phyloP scores from a whole-genome alignment of 352 stramenopile genomes.

The Achlya hypogyna region DNA sequence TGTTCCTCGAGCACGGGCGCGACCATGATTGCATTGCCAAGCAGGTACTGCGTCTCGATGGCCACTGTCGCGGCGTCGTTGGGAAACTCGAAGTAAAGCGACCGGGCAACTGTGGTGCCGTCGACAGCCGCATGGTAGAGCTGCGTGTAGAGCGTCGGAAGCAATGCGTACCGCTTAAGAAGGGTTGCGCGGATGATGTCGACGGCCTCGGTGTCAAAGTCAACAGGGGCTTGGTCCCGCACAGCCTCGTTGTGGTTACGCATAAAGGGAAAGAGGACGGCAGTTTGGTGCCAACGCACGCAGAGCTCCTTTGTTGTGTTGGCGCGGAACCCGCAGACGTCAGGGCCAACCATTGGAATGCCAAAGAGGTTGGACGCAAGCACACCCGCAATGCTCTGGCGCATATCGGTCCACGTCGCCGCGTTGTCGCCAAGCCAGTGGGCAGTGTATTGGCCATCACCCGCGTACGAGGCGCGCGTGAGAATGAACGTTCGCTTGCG shows the following conservation, averaged over 20 bases:
- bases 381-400: conserved; percentile 52
- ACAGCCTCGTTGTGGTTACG: conserved; percentile 74
- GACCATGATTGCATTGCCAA: conserved; percentile 34
- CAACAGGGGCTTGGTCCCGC: conserved; percentile 46
- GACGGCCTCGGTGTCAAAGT: conserved; percentile 44
- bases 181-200: conserved; percentile 53
- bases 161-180: conserved; percentile 50
- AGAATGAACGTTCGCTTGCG: conserved; percentile 64
- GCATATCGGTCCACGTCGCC: conserved; percentile 69
- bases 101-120: conserved; percentile 40
- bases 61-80: conserved; percentile 27
- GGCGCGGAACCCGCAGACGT: conserved; percentile 62
- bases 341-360: conserved; percentile 72
- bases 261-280: conserved; percentile 61
- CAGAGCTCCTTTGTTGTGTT: conserved; percentile 60
- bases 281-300: conserved; percentile 38
- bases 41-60: conserved; percentile 47
- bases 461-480: conserved; percentile 59
- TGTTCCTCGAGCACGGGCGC: conserved; percentile 46
- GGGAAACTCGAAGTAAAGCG: conserved; percentile 60
- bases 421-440: conserved; percentile 78
- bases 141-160: conserved; percentile 75
- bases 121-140: conserved; percentile 41
- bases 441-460: conserved; percentile 41
- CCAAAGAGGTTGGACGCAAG: conserved; percentile 68